phyloP scores from a whole-genome alignment of 176 grass and related monocot genomes.

The Areca catechu region DNA sequence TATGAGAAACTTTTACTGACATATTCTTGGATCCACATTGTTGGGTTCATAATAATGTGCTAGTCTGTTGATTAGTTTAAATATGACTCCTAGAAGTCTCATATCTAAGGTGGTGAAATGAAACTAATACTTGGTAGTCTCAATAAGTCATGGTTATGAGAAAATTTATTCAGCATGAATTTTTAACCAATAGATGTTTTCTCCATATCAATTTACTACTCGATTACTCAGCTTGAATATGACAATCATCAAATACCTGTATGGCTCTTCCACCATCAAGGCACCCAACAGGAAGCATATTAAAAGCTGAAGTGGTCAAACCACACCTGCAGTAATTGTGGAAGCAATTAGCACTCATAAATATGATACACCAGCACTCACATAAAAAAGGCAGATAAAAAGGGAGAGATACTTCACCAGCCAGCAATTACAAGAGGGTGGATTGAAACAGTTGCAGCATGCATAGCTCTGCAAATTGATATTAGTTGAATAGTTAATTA shows the following conservation, averaged over 20 bases:
- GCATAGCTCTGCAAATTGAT: constrained; percentile 67
- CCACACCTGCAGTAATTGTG: constrained; percentile 51
- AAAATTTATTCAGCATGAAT: too few species aligned
- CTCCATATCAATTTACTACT: too few species aligned
- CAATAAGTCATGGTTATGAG: too few species aligned
- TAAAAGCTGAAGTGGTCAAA: constrained; percentile 90
- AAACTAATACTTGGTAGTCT: too few species aligned
- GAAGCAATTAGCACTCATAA: constrained; percentile 1
- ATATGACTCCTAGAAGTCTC: too few species aligned
- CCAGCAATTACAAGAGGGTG: constrained; percentile 97
- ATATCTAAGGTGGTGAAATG: too few species aligned
- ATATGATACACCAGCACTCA: neutral
- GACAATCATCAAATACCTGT: constrained; percentile 36
- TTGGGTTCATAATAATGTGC: too few species aligned
- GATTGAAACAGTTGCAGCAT: constrained; percentile 81
- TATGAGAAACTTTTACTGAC: too few species aligned
- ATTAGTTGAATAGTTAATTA: neutral
- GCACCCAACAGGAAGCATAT: constrained; percentile 95
- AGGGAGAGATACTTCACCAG: constrained; percentile 49
- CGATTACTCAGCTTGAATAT: neutral
- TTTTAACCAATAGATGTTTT: too few species aligned
- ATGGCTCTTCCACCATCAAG: constrained; percentile 97
- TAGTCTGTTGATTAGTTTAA: too few species aligned
- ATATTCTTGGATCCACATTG: too few species aligned
- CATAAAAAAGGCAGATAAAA: neutral